Evolutionary conservation across 805 yeast genomes (phyloP), one percentile per base, ranked within the genome.

Genomic region (Barnettozyma vustinii): DNA sequence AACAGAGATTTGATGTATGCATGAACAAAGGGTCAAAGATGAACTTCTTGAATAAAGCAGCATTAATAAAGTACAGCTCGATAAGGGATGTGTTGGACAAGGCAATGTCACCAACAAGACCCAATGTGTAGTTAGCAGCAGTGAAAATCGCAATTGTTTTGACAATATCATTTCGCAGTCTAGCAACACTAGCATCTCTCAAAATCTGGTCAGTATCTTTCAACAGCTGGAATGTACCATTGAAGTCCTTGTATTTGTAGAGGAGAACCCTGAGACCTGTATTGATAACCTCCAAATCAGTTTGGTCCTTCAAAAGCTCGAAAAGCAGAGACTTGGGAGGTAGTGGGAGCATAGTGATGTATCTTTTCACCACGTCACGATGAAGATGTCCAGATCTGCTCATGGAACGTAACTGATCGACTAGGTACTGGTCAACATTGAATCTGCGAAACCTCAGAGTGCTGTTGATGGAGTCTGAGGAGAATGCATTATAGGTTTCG

Each of bases 381-480:
- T 37, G 37, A 18, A 43, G 13, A 6, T 25, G 25, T 2, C 42
- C 27, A 16, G n/a, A 9, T 15, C 9, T 26, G 19, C 32, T 35
- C 13, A 48, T 13, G 5, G 18, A 9, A 3, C 36, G 21, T 4
- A 50, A 18, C 19, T 45, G 40, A 2, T 33, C 15, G 5, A 45
- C 12, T 3, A 50, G 16, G 13, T 47, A 42, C 62, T 86, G 88
- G 54, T 79, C 91, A 4, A 67, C 66, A 54, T 88, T 96, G 0
- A 96, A 95, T 56, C 86, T 87, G 21, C 37, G 37, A 18, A 36
- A 35, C 26, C 42, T 37, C 15, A 45, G 9, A 3, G 45, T 40
- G 9, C 40, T 16, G 27, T 41, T 44, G 18, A 50, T 44, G 8
- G 50, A 43, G 9, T 30, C n/a, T 2, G 27, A 10, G 2, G n/a